Evolutionary conservation across 176 grass and related monocot genomes (phyloP).

Genomic region (Paspalum vaginatum): DNA sequence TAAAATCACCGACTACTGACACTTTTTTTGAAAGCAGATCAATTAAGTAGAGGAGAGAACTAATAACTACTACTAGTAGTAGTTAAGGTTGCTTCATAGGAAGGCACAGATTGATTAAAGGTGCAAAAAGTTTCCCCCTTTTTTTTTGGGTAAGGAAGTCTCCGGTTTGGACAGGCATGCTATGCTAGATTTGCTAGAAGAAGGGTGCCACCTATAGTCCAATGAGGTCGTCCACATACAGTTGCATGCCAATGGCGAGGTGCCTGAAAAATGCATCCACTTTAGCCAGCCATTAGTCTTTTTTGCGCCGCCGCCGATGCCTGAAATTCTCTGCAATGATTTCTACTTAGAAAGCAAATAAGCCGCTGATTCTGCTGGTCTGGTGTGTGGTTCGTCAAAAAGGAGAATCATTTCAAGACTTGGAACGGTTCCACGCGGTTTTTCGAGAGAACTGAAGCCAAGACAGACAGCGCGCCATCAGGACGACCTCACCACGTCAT

Average conservation of each 20-base stretch:
- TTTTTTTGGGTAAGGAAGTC: neutral
- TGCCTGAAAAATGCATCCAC: slow-evolving; percentile 36
- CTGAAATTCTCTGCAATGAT: slow-evolving; percentile 43
- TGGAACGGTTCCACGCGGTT: slow-evolving; percentile 59
- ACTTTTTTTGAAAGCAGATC: too few relatives aligned
- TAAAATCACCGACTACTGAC: neutral
- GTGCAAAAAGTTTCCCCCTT: neutral
- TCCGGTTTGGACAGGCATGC: neutral
- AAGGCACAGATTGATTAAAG: neutral
- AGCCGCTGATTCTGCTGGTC: too few relatives aligned
- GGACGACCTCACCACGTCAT: neutral
- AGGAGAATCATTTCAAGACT: slow-evolving; percentile 33
- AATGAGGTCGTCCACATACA: slow-evolving; percentile 1
- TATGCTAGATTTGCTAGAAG: neutral
- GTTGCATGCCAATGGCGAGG: slow-evolving; percentile 20
- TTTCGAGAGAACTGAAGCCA: slow-evolving; percentile 24
- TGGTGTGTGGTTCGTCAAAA: neutral
- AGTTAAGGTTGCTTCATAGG: slow-evolving; percentile 34
- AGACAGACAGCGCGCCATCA: neutral
- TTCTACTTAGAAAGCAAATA: slow-evolving; percentile 34
- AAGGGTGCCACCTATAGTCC: neutral
- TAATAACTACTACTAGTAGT: neutral
- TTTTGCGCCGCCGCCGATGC: neutral
- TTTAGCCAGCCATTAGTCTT: slow-evolving; percentile 23
- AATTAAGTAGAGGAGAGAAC: too few relatives aligned